These are phyloP conservation scores for Candolleomyces aberdarensis DNA, from an alignment of 768 basidiomycete species.

Conservation along the genomic window DNA sequence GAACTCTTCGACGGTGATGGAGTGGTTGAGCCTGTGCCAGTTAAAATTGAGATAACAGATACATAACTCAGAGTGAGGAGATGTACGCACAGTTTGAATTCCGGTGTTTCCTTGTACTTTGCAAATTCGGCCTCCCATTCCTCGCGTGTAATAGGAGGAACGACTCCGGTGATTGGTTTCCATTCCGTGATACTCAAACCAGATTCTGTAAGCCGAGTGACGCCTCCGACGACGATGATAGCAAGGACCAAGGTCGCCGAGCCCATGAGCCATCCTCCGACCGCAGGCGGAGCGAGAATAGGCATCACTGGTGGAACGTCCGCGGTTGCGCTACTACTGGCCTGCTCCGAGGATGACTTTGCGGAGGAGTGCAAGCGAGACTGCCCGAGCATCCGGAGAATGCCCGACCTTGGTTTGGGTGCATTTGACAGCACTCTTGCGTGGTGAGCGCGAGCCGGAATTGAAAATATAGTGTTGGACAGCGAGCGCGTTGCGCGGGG, in stretches of 20 bases:
- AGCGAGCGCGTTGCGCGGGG: neutral
- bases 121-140: conserved; percentile 89
- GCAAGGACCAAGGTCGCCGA: conserved; percentile 87
- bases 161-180: conserved; percentile 85
- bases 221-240: conserved; percentile 92
- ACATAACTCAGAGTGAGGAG: neutral
- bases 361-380: conserved; percentile 4
- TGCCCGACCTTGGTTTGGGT: neutral
- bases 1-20: conserved; percentile 85
- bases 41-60: neutral
- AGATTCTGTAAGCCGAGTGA: conserved; percentile 96
- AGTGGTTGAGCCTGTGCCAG: conserved; percentile 73
- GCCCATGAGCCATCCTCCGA: conserved; percentile 81
- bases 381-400: neutral
- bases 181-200: conserved; percentile 98
- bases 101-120: conserved; percentile 93
- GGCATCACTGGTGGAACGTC: conserved; percentile 26
- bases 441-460: neutral
- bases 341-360: conserved; percentile 9
- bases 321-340: conserved; percentile 8
- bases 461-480: conserved; percentile 2
- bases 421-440: neutral
- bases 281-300: conserved; percentile 61
- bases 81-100: conserved; percentile 83
- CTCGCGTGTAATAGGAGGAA: conserved; percentile 73